A percentile compares a stretch with the other conserved stretches of the same genome.
Evolutionary conservation across 805 yeast species (phyloP).

Genomic region (Hanseniaspora osmophila): DNA sequence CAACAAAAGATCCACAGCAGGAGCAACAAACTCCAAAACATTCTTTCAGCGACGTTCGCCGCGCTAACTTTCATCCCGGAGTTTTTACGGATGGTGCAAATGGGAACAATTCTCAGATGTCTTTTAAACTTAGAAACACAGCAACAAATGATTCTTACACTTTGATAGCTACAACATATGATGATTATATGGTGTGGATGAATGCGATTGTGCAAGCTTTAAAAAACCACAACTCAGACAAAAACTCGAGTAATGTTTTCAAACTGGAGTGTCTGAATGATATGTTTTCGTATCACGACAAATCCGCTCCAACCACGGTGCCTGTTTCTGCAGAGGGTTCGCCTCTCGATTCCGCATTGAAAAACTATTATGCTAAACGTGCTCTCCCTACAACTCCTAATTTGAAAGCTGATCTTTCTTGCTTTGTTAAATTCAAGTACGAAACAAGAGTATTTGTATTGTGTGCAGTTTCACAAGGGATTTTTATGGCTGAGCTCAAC

Average conservation of each 20-base stretch:
- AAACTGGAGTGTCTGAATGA: conserved; percentile 39
- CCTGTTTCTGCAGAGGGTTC: conserved; percentile 41
- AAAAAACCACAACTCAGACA: conserved; percentile 24
- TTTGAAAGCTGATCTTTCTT: conserved; percentile 26
- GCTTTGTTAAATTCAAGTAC: conserved; percentile 32
- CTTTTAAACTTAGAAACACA: conserved; percentile 43
- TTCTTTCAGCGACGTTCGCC: too few relatives aligned
- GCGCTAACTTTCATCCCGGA: too few relatives aligned
- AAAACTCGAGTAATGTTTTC: conserved; percentile 38
- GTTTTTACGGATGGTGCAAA: too few relatives aligned
- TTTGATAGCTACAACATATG: conserved; percentile 31
- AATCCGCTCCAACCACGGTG: conserved; percentile 34
- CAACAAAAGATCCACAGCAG: conserved; percentile 2
- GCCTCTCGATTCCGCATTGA: conserved; percentile 32
- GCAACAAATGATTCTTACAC: conserved; percentile 43
- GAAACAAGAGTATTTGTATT: conserved; percentile 33
- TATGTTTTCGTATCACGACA: conserved; percentile 50
- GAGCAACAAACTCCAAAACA: too few relatives aligned
- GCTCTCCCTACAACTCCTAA: not conserved
- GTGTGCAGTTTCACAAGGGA: conserved; percentile 51
- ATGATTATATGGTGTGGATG: conserved; percentile 49
- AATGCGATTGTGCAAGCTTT: conserved; percentile 35
- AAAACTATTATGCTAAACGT: conserved; percentile 16
- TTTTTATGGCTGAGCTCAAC: conserved; percentile 31
- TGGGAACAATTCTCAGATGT: conserved; percentile 2